Base-by-base conservation (phyloP, 495 filamentous ascomycete genomes). In the Penicillium subrubescens region DNA sequence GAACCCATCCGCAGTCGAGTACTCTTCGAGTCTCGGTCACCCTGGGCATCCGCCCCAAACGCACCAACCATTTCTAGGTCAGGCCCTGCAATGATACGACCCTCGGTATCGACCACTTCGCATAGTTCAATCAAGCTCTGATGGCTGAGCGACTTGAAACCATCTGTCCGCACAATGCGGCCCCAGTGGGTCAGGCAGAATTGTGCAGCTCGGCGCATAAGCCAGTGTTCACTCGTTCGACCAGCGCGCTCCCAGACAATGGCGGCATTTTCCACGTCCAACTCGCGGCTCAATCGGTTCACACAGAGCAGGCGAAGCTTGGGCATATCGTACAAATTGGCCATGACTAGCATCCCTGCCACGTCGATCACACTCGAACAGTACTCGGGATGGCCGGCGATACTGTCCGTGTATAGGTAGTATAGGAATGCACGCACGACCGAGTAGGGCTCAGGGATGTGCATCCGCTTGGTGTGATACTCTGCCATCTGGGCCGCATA, bases 131-230 rank as follows among this genome's bases (percentile, higher is more conserved):
- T 88, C 43, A 97, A 80, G 57, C 90, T 91, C 39, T 83, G 76
- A 50, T 90, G 88, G 57, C 87, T 90, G 48, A 99, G 81, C 53
- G 87, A 87, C 68, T 89, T 86, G 81, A 99, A 99, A 0, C 91
- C 94, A 21, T 85, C 82, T 0, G 94, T 97, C 48, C 96, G 88
- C 23, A 97, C 94, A 21, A 99, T 86, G 33, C 96, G 89, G 55
- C 95, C 95, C 96, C 96, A 99, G 78, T 98, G 89, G 39, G 88
- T 87, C 69, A 98, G 85, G 69, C 92, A 97, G 76, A 96, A 98
- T 57, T 81, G 84, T 4, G 92, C 93, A 6, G 95, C 94, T 54
- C 94, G 88, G 66, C 89, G 89, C 71, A 91, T 89, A 39, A 99
- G 83, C 92, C 93, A 97, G 34, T 97, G 92, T 74, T 99, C 95